Conservation (phyloP, 805 yeast genomes). For the Lipomyces sp. region DNA sequence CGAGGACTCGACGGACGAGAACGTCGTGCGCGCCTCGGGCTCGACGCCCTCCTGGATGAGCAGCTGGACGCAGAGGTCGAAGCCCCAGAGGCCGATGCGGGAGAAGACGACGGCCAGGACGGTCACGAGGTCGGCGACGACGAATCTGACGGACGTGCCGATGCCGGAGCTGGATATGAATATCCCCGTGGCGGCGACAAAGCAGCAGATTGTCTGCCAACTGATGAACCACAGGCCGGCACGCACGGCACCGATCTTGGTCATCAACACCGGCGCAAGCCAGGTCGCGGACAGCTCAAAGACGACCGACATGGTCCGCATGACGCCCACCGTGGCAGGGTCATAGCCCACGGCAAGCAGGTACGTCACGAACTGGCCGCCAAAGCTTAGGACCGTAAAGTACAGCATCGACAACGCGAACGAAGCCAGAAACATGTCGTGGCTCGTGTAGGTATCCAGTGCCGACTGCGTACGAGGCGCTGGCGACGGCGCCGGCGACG, state of each 20-base stretch:
- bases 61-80: constrained; percentile 40
- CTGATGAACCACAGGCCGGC: constrained; percentile 37
- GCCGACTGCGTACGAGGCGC: constrained; percentile 7
- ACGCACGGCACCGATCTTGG: constrained; percentile 34
- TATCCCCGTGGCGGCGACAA: constrained; percentile 33
- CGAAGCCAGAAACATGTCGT: constrained; percentile 37
- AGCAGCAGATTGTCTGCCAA: constrained; percentile 36
- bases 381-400: constrained; percentile 43
- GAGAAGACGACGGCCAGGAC: constrained; percentile 36
- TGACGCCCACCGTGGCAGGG: constrained; percentile 37
- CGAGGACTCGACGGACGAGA: constrained; percentile 40
- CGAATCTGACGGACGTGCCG: constrained; percentile 27
- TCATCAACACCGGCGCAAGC: constrained; percentile 36
- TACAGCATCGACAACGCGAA: constrained; percentile 37
- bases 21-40: constrained; percentile 37
- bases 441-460: constrained; percentile 31
- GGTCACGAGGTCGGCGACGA: too few species aligned
- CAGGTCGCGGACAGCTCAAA: constrained; percentile 40
- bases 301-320: constrained; percentile 38
- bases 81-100: constrained; percentile 45
- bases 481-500: not conserved
- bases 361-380: constrained; percentile 41
- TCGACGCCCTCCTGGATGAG: constrained; percentile 39
- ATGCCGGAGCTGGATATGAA: constrained; percentile 15
- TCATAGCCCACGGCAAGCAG: constrained; percentile 37